Evolutionary conservation across 768 basidiomycete genomes (phyloP).

Genomic region (Russula earlei): DNA sequence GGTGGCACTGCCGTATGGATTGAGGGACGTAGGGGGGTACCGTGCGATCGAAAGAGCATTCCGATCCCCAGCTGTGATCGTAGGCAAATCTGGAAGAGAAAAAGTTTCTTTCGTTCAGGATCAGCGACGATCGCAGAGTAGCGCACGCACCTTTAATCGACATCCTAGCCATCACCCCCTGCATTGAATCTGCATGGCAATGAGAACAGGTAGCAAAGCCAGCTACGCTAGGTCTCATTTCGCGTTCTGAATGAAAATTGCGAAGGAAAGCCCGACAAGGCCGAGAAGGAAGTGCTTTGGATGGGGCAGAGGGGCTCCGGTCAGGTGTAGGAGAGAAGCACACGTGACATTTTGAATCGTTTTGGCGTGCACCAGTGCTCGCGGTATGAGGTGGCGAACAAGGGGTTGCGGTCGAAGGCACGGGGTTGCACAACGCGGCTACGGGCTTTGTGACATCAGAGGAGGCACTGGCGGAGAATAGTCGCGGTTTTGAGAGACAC

Average conservation of each 20-base stretch:
- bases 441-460: too few species aligned
- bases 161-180: not conserved
- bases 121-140: not conserved
- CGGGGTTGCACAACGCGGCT: too few species aligned
- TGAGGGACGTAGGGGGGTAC: constrained; percentile 1
- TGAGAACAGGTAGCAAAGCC: not conserved
- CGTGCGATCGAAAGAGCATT: not conserved
- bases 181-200: too few species aligned
- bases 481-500: too few species aligned
- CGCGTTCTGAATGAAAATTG: not conserved
- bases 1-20: not conserved
- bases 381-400: too few species aligned
- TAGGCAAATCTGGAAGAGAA: not conserved
- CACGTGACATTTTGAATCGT: too few species aligned
- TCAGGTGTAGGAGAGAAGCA: not conserved
- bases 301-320: not conserved
- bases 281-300: not conserved
- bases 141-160: not conserved
- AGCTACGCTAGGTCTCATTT: not conserved
- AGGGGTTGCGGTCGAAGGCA: too few species aligned
- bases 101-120: not conserved
- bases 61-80: constrained; percentile 2
- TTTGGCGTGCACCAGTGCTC: too few species aligned
- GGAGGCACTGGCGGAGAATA: too few species aligned
- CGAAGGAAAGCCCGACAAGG: not conserved